Base-by-base conservation (phyloP, 352 stramenopile species). In the Phytophthora nicotianae region DNA sequence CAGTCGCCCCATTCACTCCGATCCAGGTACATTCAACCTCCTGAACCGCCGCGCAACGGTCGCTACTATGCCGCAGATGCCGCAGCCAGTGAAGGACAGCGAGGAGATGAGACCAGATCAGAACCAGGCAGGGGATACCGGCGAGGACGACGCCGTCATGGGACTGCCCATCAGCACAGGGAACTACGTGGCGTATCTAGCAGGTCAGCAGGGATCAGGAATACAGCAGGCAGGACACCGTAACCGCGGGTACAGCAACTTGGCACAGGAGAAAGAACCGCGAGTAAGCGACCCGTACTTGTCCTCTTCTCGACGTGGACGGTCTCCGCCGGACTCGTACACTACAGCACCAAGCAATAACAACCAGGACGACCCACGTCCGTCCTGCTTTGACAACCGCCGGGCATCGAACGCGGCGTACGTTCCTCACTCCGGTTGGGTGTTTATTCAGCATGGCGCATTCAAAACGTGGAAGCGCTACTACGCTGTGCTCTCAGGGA, bases 401-500 rank as follows among this genome's bases (percentile, higher is more conserved):
- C 79, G 83, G 4, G 65, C 62, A 14, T 77, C 79, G 9, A 83
- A 72, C 2, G 80, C 75, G 11, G 81, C 79, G 2, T 68, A 89
- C 26, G 69, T 91, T 7, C 82, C 81, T 5, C 75, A 81, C 54
- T 76, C 73, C n/a, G 81, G 79, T 6, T 92, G 81, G 81, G 61
- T 94, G 9, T 84, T 79, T 50, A 78, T 91, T 41, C 77, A 88
- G 53, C 70, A 69, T 60, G 68, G 67, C n/a, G 80, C 77, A 11
- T 77, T 91, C 26, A 85, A 77, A 51, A 47, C 64, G 52, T 94
- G 85, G 85, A 91, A 91, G 53, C 74, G 74, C 9, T 87, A 88
- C 47, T 90, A 84, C 47, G 85, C 81, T 0, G 79, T 89, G 43
- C 64, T 92, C 2, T 89, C 85, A 0, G 85, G 85, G 0, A 57